Evolutionary conservation across 495 filamentous ascomycete species (phyloP), one percentile per base, ranked within the genome.

Genomic region (Xylaria cubensis): DNA sequence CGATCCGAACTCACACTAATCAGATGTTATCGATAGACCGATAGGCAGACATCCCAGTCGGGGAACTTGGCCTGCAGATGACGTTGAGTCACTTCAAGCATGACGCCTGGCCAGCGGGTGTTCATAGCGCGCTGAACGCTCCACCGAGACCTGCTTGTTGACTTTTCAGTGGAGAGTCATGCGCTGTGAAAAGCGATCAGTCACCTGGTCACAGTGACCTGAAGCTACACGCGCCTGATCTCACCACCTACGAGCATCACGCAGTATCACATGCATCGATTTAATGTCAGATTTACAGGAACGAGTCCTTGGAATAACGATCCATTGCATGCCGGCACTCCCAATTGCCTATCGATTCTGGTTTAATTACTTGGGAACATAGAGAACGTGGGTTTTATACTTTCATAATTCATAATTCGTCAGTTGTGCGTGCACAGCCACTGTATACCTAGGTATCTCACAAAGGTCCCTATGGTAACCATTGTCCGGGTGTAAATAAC

Each of bases 21-120:
- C 50, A 56, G 36, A 15, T 32, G 50, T 36, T 67, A 67, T 67
- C 65, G 65, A 67, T 67, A 67, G 13, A 55, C 64, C n/a, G 64
- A 67, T 42, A 67, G 64, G 39, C 44, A 67, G 64, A 48, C 32
- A 66, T 19, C 64, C 64, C 13, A 46, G 46, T 46, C 26, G 15
- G 34, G 26, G 26, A 29, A 26, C 36, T 44, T 10, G 19, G n/a
- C 39, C 24, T 64, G 63, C 63, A 55, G 64, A 67, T 67, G 65
- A 67, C 65, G 65, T 67, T 56, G 65, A 67, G 65, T 56, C 65
- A 67, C 50, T 26, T 42, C 65, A 15, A 56, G 46, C 50, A 39
- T 64, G 61, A 65, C 63, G 46, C 44, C 24, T 42, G 41, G 15
- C 63, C 17, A 17, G 34, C 50, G 8, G 50, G 50, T 26, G 24